phyloP scores from a whole-genome alignment of 2,329 filamentous ascomycete genomes.

The Hymenoscyphus fraxineus region DNA sequence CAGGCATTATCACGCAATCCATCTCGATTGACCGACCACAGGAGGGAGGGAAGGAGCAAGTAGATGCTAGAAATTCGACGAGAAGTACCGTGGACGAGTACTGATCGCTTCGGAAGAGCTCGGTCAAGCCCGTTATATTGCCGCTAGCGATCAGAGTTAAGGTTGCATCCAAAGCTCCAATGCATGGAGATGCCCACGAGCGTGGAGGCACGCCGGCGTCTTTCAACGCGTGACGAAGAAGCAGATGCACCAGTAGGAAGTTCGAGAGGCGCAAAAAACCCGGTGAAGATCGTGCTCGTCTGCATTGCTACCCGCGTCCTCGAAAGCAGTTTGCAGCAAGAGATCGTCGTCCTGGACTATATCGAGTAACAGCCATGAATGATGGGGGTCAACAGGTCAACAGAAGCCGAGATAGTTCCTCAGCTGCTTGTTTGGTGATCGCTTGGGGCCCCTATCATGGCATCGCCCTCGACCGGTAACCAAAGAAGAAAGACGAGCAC shows the following conservation, averaged over 20 bases:
- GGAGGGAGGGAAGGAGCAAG: not conserved
- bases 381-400: not conserved
- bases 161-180: not conserved
- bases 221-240: not conserved
- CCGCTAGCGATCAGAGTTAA: not conserved
- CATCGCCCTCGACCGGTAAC: not conserved
- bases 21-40: not conserved
- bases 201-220: not conserved
- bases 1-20: conserved; percentile 4
- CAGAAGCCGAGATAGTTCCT: not conserved
- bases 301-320: not conserved
- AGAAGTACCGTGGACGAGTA: not conserved
- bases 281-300: conserved; percentile 4
- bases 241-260: conserved; percentile 7
- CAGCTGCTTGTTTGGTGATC: not conserved
- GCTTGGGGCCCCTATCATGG: not conserved
- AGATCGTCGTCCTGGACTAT: not conserved
- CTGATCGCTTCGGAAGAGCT: not conserved
- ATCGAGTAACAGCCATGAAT: not conserved
- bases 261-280: conserved; percentile 1
- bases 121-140: not conserved
- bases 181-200: conserved; percentile 3
- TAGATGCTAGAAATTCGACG: not conserved
- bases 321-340: not conserved
- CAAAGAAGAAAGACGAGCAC: conserved; percentile 1